phyloP scores from a whole-genome alignment of 768 basidiomycete species.

The Antrodiella citrinella region DNA sequence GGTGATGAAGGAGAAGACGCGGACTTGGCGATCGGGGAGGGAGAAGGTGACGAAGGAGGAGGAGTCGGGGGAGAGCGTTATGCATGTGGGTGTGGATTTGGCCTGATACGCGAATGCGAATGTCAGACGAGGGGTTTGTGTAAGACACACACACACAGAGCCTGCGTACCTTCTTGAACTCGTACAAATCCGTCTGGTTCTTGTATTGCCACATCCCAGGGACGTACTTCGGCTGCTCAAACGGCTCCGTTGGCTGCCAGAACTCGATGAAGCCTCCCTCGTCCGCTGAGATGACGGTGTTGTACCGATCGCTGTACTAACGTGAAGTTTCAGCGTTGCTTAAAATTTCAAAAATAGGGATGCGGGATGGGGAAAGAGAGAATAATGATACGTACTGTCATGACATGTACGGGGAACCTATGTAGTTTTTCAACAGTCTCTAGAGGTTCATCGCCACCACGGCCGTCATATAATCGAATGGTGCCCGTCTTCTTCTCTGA shows the following conservation, averaged over 20 bases:
- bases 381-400: constrained; percentile 62
- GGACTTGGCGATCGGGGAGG: constrained; percentile 87
- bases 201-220: constrained; percentile 86
- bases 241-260: constrained; percentile 89
- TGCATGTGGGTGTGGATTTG: constrained; percentile 85
- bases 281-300: constrained; percentile 91
- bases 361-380: too few relatives aligned
- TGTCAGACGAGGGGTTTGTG: background rate
- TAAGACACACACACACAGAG: constrained; percentile 9
- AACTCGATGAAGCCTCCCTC: constrained; percentile 94
- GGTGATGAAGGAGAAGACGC: constrained; percentile 84
- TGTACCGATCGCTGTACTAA: constrained; percentile 86
- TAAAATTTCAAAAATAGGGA: background rate
- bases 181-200: constrained; percentile 87
- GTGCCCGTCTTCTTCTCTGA: constrained; percentile 69
- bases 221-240: constrained; percentile 71
- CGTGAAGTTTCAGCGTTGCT: constrained; percentile 1
- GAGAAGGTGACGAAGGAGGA: constrained; percentile 92
- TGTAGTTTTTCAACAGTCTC: constrained; percentile 74
- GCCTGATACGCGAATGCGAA: constrained; percentile 31
- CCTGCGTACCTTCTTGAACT: constrained; percentile 99
- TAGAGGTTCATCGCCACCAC: constrained; percentile 75
- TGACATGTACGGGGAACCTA: constrained; percentile 82
- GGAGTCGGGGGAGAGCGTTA: constrained; percentile 85
- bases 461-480: constrained; percentile 88